Base-by-base conservation (phyloP, 2,329 filamentous ascomycete species). In the Thielaviopsis ethacetica region DNA sequence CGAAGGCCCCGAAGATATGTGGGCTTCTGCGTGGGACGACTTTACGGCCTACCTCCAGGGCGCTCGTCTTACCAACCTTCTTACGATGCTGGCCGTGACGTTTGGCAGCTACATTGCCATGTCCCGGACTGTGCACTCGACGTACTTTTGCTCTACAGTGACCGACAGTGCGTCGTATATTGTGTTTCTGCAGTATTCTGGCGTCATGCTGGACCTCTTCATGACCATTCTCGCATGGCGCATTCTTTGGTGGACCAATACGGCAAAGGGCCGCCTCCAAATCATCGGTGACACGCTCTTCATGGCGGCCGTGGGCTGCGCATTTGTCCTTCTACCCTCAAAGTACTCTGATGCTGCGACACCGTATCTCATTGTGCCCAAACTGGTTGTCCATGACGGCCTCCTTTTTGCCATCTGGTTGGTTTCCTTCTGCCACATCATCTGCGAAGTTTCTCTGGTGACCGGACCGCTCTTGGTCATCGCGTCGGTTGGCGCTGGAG, bases 221-320 rank as follows among this genome's bases (percentile, higher is more conserved):
- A 73, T 79, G 56, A 64, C 76, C 21, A 65, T 78, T n/a, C 65
- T 78, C 10, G 61, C 72, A 2, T 81, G 78, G 77, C 73, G 76
- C 41, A 69, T 78, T 3, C 65, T 81, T 5, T 72, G 73, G 13
- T 79, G 77, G 76, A 69, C 74, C 0, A 71, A 74, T 49, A 77
- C 75, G 0, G 73, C 74, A 5, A 76, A 72, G 62, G 66, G 68
- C 34, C 72, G 76, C 2, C 66, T 81, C n/a, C 71, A 70, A 10
- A 73, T 70, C 0, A 65, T 81, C 9, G 71, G 73, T 5, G 67
- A 67, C 2, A 69, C 78, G 2, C 64, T 80, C 5, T 61, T 73
- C 1, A 62, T 71, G 9, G 53, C 41, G 6, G 49, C 44, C 12
- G 3, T 61, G 38, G 56, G 57, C 24, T 44, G 30, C n/a, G 60